A percentile compares a stretch with the other conserved stretches of the same genome.
Conservation (phyloP, 2,329 filamentous ascomycete genomes). For the Ophiostoma sp. region DNA sequence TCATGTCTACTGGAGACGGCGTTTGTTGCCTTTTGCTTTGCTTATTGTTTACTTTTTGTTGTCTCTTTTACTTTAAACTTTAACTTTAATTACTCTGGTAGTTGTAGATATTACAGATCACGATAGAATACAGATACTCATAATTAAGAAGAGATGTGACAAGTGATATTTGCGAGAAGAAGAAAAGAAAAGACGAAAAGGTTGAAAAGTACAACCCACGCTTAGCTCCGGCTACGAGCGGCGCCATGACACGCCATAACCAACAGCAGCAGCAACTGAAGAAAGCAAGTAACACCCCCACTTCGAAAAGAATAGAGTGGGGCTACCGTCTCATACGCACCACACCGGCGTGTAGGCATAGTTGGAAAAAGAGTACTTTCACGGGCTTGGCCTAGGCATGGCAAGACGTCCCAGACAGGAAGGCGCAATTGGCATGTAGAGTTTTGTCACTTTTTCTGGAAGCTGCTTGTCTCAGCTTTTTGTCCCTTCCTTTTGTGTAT, state of each 20-base stretch:
- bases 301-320: slow-evolving; percentile 1
- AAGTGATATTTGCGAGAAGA: background rate
- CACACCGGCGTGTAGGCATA: background rate
- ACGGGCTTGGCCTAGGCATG: slow-evolving; percentile 7
- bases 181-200: background rate
- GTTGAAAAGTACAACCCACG: background rate
- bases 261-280: background rate
- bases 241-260: background rate
- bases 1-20: background rate
- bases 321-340: background rate
- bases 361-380: background rate
- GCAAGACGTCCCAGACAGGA: slow-evolving; percentile 7
- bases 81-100: background rate
- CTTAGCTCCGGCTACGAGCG: slow-evolving; percentile 8
- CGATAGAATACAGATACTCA: background rate
- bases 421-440: slow-evolving; percentile 2
- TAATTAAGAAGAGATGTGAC: background rate
- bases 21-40: background rate
- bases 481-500: background rate
- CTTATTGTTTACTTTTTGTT: too few species aligned
- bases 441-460: background rate
- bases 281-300: slow-evolving; percentile 2
- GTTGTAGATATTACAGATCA: background rate
- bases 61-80: background rate
- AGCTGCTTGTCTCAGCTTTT: background rate